Base-by-base conservation (phyloP, 257 asterid genomes). In the Solanum pennellii region DNA sequence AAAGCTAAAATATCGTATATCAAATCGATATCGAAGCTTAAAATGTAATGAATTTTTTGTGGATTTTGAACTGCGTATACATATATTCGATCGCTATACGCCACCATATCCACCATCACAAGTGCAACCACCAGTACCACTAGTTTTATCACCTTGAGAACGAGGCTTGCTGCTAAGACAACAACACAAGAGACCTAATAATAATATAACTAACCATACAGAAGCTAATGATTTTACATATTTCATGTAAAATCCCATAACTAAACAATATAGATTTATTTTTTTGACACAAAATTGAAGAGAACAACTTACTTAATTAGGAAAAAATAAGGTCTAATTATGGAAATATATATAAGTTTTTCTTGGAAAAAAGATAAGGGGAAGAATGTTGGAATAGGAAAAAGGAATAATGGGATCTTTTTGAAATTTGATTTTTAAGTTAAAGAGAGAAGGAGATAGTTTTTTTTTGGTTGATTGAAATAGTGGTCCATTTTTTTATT, bases 101-200 rank as follows among this genome's bases (percentile, higher is more conserved):
- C 44, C 79, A 23, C n/a, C 42, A 68, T 68, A 68, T 21, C 89
- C 88, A 56, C 89, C 91, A 29, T 89, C 91, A 42, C 90, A 89
- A 74, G 87, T 76, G 86, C 90, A 87, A 72, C 37, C 66, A 29
- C 87, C 76, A 23, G 62, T 74, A 6, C 79, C 85, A 15, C 83
- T 44, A 83, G 21, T 49, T 18, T 82, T 82, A 31, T 85, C 90
- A 27, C 77, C 87, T 25, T 65, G 91, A 18, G 75, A 59, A 35
- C 82, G 83, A 16, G 91, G 82, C 16, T 84, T 85, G 87, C 69
- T 83, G 66, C 82, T 87, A n/a, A 85, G 56, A 45, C 90, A 89
- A 60, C 88, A 88, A 85, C 90, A 89, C 5, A 87, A 3, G 14
- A 89, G 87, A 59, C 91, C 88, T 15, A 89, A 15, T 16, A 87